phyloP scores from a whole-genome alignment of 2,329 filamentous ascomycete species.

The Xylariaceae sp. region DNA sequence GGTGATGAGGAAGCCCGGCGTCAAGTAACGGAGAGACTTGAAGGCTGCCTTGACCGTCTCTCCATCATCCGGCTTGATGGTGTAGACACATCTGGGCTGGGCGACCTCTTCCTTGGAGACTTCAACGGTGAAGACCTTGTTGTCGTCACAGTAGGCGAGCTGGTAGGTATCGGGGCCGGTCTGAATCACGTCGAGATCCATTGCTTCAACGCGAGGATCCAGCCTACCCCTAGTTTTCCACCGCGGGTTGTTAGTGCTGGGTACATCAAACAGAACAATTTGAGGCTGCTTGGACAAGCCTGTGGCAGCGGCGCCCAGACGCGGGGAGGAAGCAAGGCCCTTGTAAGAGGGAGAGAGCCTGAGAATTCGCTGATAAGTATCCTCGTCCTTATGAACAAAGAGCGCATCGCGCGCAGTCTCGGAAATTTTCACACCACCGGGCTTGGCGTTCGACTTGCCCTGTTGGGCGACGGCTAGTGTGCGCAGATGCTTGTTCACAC shows the following conservation, averaged over 20 bases:
- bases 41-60: constrained; percentile 45
- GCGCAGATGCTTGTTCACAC: constrained; percentile 79
- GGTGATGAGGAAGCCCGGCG: constrained; percentile 52
- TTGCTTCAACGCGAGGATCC: constrained; percentile 52
- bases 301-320: constrained; percentile 73
- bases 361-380: constrained; percentile 55
- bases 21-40: constrained; percentile 55
- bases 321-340: constrained; percentile 40
- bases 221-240: constrained; percentile 46
- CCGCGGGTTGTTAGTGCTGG: constrained; percentile 46
- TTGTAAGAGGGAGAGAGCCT: constrained; percentile 48
- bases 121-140: constrained; percentile 64
- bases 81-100: constrained; percentile 52
- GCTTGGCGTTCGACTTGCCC: constrained; percentile 31
- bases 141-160: constrained; percentile 72
- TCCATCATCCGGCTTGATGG: constrained; percentile 45
- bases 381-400: constrained; percentile 48
- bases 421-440: constrained; percentile 40
- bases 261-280: constrained; percentile 72
- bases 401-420: constrained; percentile 50
- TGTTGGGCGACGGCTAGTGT: constrained; percentile 57
- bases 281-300: constrained; percentile 71
- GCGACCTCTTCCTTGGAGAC: constrained; percentile 38
- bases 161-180: constrained; percentile 58
- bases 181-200: constrained; percentile 66